Conservation (phyloP, 2,329 filamentous ascomycete species). For the Alternaria brassicicola region DNA sequence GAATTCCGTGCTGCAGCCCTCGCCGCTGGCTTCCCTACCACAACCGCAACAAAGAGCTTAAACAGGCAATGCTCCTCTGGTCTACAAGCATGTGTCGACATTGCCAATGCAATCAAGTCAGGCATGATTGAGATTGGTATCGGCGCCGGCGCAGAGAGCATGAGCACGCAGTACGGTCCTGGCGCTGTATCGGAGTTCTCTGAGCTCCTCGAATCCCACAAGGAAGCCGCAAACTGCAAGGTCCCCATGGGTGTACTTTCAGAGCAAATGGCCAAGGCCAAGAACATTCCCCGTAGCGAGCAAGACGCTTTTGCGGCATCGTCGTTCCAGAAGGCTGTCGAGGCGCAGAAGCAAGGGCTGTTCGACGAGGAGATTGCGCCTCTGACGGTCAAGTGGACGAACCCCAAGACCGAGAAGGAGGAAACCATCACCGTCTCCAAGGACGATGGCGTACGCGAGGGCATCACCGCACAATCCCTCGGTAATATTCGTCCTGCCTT, state of each 20-base stretch:
- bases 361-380: slow-evolving; percentile 93
- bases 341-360: slow-evolving; percentile 85
- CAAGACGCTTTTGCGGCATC: slow-evolving; percentile 95
- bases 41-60: slow-evolving; percentile 81
- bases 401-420: slow-evolving; percentile 87
- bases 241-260: slow-evolving; percentile 95
- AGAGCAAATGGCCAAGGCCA: slow-evolving; percentile 92
- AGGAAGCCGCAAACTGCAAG: slow-evolving; percentile 91
- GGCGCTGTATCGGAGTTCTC: slow-evolving; percentile 91
- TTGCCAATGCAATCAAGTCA: slow-evolving; percentile 87
- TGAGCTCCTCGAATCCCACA: slow-evolving; percentile 79
- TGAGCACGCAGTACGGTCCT: slow-evolving; percentile 90
- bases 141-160: slow-evolving; percentile 94
- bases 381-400: slow-evolving; percentile 82
- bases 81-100: slow-evolving; percentile 88
- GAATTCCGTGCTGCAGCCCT: slow-evolving; percentile 94
- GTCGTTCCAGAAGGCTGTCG: slow-evolving; percentile 87
- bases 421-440: slow-evolving; percentile 81
- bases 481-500: slow-evolving; percentile 90
- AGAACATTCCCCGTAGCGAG: slow-evolving; percentile 69
- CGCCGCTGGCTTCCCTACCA: slow-evolving; percentile 87
- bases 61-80: slow-evolving; percentile 96
- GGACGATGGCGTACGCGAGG: slow-evolving; percentile 86
- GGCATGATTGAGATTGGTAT: slow-evolving; percentile 97
- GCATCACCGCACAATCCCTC: slow-evolving; percentile 87